Base-by-base conservation (phyloP, 352 stramenopile genomes). In the Thalassiosira exigua region DNA sequence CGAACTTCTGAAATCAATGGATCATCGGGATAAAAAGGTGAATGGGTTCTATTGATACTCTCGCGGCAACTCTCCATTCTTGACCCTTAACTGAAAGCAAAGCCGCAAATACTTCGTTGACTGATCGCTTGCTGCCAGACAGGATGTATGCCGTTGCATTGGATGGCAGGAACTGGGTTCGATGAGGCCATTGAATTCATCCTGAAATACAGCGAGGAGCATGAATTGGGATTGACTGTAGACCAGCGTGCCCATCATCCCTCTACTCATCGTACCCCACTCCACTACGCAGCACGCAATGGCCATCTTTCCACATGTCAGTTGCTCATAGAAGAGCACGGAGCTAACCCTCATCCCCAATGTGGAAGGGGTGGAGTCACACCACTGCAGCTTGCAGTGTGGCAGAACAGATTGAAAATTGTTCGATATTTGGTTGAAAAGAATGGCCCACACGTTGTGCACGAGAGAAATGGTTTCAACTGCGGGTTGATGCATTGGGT, bases 321-420 rank as follows among this genome's bases (percentile, higher is more conserved):
- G 41, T 61, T 81, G 12, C 50, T 93, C 5, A 56, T 92, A 11
- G 53, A 85, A 69, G 66, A 54, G 26, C 69, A 79, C 42, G 24
- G 42, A 21, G 84, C 84, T 0, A 62, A 87, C 70, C 51, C 69
- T 5, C 57, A 81, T 69, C 46, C 82, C 9, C 44, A 66, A 53
- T 71, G 72, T 27, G 84, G 74, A 11, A 80, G 80, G 27, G 77
- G 87, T 27, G 75, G 69, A n/a, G 89, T 94, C 0, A 86, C 89
- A n/a, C 89, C 89, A 0, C 79, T 94, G 41, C 89, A 94, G 73
- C 58, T 94, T n/a, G 86, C 89, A n/a, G 82, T 92, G 33, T 94
- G 86, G 86, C 84, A 91, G 69, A 94, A 94, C 82, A 75, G 79
- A 64, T 53, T 90, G 0, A 27, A 53, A 1, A 67, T 92, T 44